phyloP scores from a whole-genome alignment of 2,329 filamentous ascomycete genomes.

The Phoma sp. region DNA sequence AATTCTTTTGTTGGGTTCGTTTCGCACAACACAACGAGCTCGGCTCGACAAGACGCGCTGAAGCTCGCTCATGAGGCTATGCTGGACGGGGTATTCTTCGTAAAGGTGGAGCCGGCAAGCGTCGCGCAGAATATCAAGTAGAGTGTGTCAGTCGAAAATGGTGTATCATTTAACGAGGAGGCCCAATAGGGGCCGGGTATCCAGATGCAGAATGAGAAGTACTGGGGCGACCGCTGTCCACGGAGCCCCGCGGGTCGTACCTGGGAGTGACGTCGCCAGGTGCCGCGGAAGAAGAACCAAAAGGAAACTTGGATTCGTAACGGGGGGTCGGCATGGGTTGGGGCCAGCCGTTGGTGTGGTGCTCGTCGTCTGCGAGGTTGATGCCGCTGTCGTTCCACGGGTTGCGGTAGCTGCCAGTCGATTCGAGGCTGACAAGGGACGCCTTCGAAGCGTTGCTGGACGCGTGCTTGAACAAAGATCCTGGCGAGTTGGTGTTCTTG shows the following conservation, averaged over 20 bases:
- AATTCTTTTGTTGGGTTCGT: slow-evolving; percentile 47
- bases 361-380: slow-evolving; percentile 85
- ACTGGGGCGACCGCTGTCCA: slow-evolving; percentile 88
- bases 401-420: slow-evolving; percentile 92
- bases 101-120: slow-evolving; percentile 35
- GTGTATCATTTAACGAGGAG: slow-evolving; percentile 75
- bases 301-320: slow-evolving; percentile 67
- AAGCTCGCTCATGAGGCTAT: slow-evolving; percentile 32
- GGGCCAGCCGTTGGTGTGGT: slow-evolving; percentile 50
- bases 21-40: slow-evolving; percentile 13
- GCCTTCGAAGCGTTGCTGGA: slow-evolving; percentile 95
- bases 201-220: slow-evolving; percentile 97
- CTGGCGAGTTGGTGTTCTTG: slow-evolving; percentile 82
- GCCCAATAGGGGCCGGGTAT: slow-evolving; percentile 91
- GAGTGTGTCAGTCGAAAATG: slow-evolving; percentile 30
- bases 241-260: slow-evolving; percentile 82
- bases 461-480: slow-evolving; percentile 81
- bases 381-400: slow-evolving; percentile 98
- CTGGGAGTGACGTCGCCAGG: slow-evolving; percentile 83
- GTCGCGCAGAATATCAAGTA: slow-evolving; percentile 38
- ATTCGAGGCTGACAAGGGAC: slow-evolving; percentile 94
- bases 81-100: slow-evolving; percentile 43
- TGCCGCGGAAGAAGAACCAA: slow-evolving; percentile 57
- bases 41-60: slow-evolving; percentile 16
- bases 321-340: slow-evolving; percentile 44